phyloP scores from a whole-genome alignment of 2,329 filamentous ascomycete species.

The Colletotrichum brevisporum region DNA sequence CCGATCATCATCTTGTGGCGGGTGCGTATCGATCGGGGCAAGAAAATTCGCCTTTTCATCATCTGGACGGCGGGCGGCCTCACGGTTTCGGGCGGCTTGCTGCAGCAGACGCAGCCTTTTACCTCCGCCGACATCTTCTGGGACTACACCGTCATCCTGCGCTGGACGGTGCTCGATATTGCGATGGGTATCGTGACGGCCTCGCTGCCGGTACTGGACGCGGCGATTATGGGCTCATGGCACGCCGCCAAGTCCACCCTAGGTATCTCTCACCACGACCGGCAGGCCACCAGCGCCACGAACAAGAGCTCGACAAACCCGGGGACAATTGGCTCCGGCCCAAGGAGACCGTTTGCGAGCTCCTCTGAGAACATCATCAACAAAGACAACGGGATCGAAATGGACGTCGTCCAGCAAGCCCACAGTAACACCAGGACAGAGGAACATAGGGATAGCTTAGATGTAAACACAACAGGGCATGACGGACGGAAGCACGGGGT shows the following conservation, averaged over 20 bases:
- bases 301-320: conserved; percentile 12
- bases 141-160: conserved; percentile 43
- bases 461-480: conserved; percentile 8
- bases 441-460: conserved; percentile 7
- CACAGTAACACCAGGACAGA: background rate
- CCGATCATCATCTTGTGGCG: conserved; percentile 51
- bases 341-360: conserved; percentile 10
- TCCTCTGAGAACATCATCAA: conserved; percentile 26
- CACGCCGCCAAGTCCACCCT: conserved; percentile 23
- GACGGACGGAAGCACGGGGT: conserved; percentile 16
- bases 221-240: conserved; percentile 40
- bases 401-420: conserved; percentile 18
- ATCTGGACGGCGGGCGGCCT: conserved; percentile 49
- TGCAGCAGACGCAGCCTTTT: conserved; percentile 43
- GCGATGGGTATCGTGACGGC: conserved; percentile 48
- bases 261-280: conserved; percentile 12
- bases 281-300: conserved; percentile 3
- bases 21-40: conserved; percentile 46
- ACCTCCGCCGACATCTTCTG: conserved; percentile 34
- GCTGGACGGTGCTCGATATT: conserved; percentile 47
- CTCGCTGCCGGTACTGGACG: conserved; percentile 48
- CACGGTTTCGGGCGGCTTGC: conserved; percentile 45
- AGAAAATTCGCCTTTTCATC: conserved; percentile 47
- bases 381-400: conserved; percentile 23
- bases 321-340: conserved; percentile 15